Conservation (phyloP, 371 early-diverging fungal genomes). For the Saksenaea vasiformis region DNA sequence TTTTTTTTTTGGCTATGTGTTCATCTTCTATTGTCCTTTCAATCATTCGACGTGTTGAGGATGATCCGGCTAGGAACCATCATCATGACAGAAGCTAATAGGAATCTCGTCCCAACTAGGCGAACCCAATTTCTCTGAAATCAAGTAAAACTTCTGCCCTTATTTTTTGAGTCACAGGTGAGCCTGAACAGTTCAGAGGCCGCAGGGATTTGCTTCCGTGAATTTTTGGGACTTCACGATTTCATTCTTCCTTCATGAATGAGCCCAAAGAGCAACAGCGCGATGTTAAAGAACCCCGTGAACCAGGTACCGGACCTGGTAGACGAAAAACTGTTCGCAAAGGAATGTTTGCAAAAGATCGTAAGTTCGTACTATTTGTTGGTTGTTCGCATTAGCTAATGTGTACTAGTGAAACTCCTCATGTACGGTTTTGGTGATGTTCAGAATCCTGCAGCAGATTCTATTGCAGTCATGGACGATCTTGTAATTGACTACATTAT, state of each 20-base stretch:
- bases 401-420: constrained; percentile 68
- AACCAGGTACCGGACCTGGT: constrained; percentile 49
- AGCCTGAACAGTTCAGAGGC: background rate
- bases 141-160: no score
- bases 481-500: constrained; percentile 90
- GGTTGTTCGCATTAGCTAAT: background rate
- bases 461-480: constrained; percentile 93
- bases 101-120: no score
- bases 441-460: constrained; percentile 88
- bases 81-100: no score
- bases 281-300: constrained; percentile 26
- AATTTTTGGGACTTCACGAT: no score
- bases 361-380: constrained; percentile 27
- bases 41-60: no score
- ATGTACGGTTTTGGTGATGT: constrained; percentile 99
- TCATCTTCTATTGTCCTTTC: no score
- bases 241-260: background rate
- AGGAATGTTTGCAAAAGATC: constrained; percentile 57
- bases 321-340: constrained; percentile 52
- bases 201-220: no score
- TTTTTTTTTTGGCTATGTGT: no score
- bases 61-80: no score
- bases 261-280: background rate
- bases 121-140: no score
- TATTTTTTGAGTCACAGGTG: no score